Evolutionary conservation across 1,284 basidiomycete genomes (phyloP).

Genomic region (Microbotryomycetes sp.): DNA sequence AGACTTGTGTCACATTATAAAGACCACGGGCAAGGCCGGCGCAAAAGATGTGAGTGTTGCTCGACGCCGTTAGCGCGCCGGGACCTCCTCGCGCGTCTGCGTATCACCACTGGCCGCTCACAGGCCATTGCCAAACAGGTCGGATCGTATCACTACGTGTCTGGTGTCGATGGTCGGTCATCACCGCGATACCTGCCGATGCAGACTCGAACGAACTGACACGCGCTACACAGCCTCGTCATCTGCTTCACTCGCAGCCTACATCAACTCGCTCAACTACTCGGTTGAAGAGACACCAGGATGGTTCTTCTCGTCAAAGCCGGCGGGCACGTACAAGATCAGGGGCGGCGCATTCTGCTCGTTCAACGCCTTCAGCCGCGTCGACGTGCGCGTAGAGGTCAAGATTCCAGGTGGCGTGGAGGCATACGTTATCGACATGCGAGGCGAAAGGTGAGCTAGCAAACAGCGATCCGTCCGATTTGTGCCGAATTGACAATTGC

Average conservation of each 20-base stretch:
- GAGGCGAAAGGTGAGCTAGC: constrained; percentile 71
- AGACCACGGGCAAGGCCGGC: constrained; percentile 73
- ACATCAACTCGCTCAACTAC: constrained; percentile 95
- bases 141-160: constrained; percentile 90
- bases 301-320: constrained; percentile 65
- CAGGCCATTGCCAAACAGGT: constrained; percentile 50
- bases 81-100: neutral
- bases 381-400: constrained; percentile 94
- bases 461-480: no score
- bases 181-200: neutral
- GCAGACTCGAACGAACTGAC: neutral
- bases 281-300: constrained; percentile 82
- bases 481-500: no score
- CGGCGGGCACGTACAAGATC: constrained; percentile 68
- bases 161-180: constrained; percentile 69
- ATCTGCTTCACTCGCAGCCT: constrained; percentile 92
- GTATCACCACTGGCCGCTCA: no score
- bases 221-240: constrained; percentile 55
- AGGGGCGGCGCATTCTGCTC: constrained; percentile 94
- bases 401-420: constrained; percentile 96
- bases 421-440: constrained; percentile 86
- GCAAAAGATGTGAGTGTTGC: constrained; percentile 70
- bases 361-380: constrained; percentile 96
- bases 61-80: no score
- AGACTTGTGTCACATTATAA: constrained; percentile 92